Conservation (phyloP, 306 rosid genomes). For the Hippophae gyantsensis region DNA sequence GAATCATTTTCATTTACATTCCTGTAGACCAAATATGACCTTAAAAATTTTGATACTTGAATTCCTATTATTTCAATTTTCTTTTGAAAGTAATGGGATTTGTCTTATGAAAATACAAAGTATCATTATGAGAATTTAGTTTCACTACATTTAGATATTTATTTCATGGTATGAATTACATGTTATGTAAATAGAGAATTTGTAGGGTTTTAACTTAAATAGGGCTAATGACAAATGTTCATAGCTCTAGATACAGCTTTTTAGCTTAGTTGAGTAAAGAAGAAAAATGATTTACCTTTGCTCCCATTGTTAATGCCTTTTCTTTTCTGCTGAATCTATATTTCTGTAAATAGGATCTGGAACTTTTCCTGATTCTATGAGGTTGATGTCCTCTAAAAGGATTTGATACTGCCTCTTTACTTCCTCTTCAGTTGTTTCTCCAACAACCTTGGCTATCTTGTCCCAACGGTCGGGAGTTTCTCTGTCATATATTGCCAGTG, state of each 20-base stretch:
- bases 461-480: constrained; percentile 56
- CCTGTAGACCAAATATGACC: no score
- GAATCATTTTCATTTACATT: no score
- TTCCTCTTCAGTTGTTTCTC: constrained; percentile 59
- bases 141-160: no score
- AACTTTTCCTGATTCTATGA: constrained; percentile 59
- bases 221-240: not conserved
- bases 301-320: constrained; percentile 17
- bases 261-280: not conserved
- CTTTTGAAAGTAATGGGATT: no score
- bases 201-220: no score
- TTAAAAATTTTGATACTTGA: no score
- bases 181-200: no score
- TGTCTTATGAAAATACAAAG: no score
- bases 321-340: not conserved
- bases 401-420: constrained; percentile 54
- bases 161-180: no score
- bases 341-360: constrained; percentile 35
- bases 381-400: constrained; percentile 43
- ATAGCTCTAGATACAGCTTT: not conserved
- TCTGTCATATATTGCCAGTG: constrained; percentile 50
- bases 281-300: constrained; percentile 27
- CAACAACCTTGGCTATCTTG: constrained; percentile 49
- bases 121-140: no score
- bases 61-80: no score